phyloP scores from a whole-genome alignment of 805 yeast species.

The Brettanomyces sp. region DNA sequence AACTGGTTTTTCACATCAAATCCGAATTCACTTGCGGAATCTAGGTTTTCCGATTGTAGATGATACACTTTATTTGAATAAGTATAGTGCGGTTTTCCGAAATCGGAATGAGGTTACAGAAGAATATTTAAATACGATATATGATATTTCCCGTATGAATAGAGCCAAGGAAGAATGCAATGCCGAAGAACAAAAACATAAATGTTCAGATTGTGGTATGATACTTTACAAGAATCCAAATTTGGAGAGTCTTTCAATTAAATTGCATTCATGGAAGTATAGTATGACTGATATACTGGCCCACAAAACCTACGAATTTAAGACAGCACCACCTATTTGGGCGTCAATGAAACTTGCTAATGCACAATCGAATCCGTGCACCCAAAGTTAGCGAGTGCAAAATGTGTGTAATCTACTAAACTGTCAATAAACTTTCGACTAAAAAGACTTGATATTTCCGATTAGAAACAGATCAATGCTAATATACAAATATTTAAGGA shows the following conservation, averaged over 20 bases:
- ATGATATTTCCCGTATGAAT: conserved; percentile 5
- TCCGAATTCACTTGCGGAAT: conserved; percentile 42
- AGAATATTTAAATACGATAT: conserved; percentile 6
- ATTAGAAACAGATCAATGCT: conserved; percentile 2
- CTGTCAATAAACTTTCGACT: too few relatives aligned
- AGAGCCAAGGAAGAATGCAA: conserved; percentile 12
- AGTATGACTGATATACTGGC: not conserved
- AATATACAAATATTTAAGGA: conserved; percentile 2
- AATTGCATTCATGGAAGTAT: conserved; percentile 37
- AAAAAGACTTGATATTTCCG: not conserved
- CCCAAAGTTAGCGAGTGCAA: too few relatives aligned
- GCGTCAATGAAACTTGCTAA: not conserved
- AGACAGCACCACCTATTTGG: not conserved
- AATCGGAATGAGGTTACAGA: conserved; percentile 3
- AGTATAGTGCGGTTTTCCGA: conserved; percentile 5
- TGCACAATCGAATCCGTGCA: not conserved
- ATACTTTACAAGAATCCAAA: conserved; percentile 20
- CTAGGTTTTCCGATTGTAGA: conserved; percentile 27
- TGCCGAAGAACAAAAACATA: conserved; percentile 1
- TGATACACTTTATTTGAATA: conserved; percentile 21
- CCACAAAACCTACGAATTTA: not conserved
- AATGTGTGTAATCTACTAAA: too few relatives aligned
- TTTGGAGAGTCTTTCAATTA: conserved; percentile 25
- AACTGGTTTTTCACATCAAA: conserved; percentile 47
- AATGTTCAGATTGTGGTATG: conserved; percentile 26